phyloP scores from a whole-genome alignment of 179 eudicot genomes.

The Patellifolia procumbens region DNA sequence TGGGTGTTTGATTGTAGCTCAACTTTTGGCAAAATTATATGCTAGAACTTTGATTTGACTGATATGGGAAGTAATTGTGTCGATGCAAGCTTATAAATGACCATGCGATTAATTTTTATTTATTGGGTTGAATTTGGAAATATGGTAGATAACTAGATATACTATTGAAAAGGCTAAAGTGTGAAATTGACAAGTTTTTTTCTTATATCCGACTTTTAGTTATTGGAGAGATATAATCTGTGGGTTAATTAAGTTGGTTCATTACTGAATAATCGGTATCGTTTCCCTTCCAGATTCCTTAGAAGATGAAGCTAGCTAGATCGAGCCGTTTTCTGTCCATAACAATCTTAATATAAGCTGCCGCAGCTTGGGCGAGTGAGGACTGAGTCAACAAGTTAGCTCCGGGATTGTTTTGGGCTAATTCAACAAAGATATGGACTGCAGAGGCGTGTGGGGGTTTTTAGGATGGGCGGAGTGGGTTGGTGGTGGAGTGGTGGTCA shows the following conservation, averaged over 20 bases:
- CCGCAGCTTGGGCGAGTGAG: constrained; percentile 30
- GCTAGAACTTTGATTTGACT: constrained; percentile 4
- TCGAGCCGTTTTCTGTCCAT: constrained; percentile 30
- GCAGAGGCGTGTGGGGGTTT: too few species aligned
- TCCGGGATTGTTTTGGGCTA: constrained; percentile 57
- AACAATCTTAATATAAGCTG: constrained; percentile 25
- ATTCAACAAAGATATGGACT: too few species aligned
- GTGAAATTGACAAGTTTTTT: too few species aligned
- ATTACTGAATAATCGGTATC: neutral
- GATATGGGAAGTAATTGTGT: neutral
- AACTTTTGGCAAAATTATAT: too few species aligned
- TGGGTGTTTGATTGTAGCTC: too few species aligned
- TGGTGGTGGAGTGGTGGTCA: too few species aligned
- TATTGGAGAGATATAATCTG: neutral
- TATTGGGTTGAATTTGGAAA: neutral
- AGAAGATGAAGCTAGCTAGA: constrained; percentile 32
- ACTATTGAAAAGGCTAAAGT: neutral
- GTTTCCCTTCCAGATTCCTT: constrained; percentile 10
- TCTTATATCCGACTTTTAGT: too few species aligned
- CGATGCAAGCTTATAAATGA: neutral
- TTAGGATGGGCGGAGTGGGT: too few species aligned
- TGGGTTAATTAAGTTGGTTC: constrained; percentile 5
- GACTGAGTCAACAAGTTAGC: constrained; percentile 41
- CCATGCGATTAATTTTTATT: neutral
- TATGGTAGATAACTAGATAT: neutral